Conservation (phyloP, 306 rosid species). For the Rosa persica region DNA sequence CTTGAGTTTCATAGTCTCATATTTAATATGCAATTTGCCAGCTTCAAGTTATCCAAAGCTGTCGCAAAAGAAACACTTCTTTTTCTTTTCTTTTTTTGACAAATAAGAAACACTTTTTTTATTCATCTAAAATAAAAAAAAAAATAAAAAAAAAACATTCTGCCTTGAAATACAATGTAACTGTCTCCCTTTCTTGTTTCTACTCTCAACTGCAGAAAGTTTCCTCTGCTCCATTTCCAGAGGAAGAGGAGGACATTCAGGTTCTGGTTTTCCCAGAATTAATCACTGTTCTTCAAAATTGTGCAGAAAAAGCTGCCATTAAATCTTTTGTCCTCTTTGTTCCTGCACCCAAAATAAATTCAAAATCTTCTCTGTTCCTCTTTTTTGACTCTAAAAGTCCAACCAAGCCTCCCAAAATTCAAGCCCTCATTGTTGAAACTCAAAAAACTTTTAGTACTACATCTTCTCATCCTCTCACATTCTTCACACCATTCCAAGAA, state of each 20-base stretch:
- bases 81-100: neutral
- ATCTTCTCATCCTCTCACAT: neutral
- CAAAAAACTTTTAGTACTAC: neutral
- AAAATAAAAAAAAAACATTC: neutral
- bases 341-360: slow-evolving; percentile 8
- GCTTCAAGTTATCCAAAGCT: slow-evolving; percentile 26
- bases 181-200: slow-evolving; percentile 38
- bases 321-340: slow-evolving; percentile 24
- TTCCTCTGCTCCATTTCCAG: slow-evolving; percentile 33
- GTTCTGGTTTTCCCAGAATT: slow-evolving; percentile 30
- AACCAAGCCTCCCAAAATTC: slow-evolving; percentile 21
- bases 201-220: slow-evolving; percentile 29
- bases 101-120: neutral
- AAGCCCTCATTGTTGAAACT: slow-evolving; percentile 30
- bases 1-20: slow-evolving; percentile 4
- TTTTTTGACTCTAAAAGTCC: slow-evolving; percentile 37
- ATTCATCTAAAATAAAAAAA: neutral
- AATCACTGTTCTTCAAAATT: slow-evolving; percentile 33
- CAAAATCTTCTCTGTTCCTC: slow-evolving; percentile 13
- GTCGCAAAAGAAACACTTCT: slow-evolving; percentile 15
- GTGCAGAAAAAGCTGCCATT: slow-evolving; percentile 29
- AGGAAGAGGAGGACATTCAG: slow-evolving; percentile 29
- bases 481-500: slow-evolving; percentile 4
- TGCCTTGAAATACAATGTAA: neutral
- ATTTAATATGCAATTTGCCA: slow-evolving; percentile 10